These are phyloP conservation scores for Salicornia ramosissima DNA, from an alignment of 148 eudicot genomes.

Conservation along the genomic window DNA sequence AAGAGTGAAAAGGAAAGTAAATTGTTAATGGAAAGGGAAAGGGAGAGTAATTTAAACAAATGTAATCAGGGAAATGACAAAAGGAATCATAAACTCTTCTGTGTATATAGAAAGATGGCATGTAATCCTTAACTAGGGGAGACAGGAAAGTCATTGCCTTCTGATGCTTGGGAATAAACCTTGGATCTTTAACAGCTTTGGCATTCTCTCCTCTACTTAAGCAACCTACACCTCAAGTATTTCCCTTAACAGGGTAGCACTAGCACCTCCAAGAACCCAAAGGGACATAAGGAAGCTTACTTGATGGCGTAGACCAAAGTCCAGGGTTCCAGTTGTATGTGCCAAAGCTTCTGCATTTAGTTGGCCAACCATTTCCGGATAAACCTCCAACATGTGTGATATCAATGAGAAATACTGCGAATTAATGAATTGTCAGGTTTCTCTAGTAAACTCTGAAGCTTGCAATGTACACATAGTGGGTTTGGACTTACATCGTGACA, in stretches of 20 bases:
- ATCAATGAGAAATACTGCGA: conserved; percentile 81
- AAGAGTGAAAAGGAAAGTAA: too few species aligned
- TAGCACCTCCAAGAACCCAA: background rate
- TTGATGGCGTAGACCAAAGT: conserved; percentile 85
- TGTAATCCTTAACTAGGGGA: too few species aligned
- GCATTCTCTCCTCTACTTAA: background rate
- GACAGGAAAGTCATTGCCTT: too few species aligned
- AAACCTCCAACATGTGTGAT: conserved; percentile 95
- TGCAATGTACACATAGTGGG: conserved; percentile 5
- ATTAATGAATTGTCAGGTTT: conserved; percentile 13
- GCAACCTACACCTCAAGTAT: background rate
- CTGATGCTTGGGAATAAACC: too few species aligned
- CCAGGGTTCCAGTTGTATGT: conserved; percentile 71
- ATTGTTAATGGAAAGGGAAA: too few species aligned
- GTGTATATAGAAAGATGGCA: background rate
- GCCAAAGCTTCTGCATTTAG: conserved; percentile 65
- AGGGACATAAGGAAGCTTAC: conserved; percentile 28
- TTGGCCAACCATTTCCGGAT: conserved; percentile 85
- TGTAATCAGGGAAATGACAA: too few species aligned
- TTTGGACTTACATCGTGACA: conserved; percentile 67
- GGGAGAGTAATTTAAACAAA: too few species aligned
- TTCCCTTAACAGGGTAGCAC: too few species aligned
- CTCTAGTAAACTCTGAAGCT: conserved; percentile 12
- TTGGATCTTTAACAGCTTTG: too few species aligned
- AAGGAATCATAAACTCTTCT: too few species aligned